Conservation (phyloP, 768 basidiomycete species). For the Mycena rosella region DNA sequence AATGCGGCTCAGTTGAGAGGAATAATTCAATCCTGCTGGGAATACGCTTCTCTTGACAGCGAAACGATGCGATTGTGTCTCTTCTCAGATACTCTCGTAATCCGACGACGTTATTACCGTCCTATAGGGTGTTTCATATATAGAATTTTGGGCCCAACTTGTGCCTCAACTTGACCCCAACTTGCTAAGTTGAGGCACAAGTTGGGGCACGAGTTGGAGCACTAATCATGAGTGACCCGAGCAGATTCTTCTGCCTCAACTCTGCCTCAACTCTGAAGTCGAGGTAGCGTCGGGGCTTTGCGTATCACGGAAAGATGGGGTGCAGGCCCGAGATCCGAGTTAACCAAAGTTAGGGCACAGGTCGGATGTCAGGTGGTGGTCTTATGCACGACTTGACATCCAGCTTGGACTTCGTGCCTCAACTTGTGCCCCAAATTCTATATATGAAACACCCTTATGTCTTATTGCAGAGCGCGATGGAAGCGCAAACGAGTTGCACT, state of each 20-base stretch:
- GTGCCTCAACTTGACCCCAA: constrained; percentile 2
- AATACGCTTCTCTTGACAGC: background rate
- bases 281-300: background rate
- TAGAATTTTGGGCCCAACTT: background rate
- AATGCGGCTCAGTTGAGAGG: background rate
- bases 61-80: constrained; percentile 7
- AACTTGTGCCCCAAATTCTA: background rate
- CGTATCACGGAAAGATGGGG: constrained; percentile 2
- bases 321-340: background rate
- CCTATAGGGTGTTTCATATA: constrained; percentile 4
- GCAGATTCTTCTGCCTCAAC: constrained; percentile 6
- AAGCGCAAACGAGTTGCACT: constrained; percentile 3
- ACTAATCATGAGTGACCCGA: background rate
- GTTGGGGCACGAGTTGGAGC: constrained; percentile 6
- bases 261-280: constrained; percentile 5
- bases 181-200: constrained; percentile 3
- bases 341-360: background rate
- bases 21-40: constrained; percentile 5
- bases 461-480: background rate
- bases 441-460: constrained; percentile 1
- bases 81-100: constrained; percentile 2
- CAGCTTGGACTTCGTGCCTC: background rate
- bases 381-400: background rate
- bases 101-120: constrained; percentile 4
- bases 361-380: too few species aligned